Percentiles rank a stretch among this genome's conserved stretches.
These are phyloP conservation scores for Leucocoprinus leucothites DNA, from an alignment of 768 basidiomycete genomes.

Conservation along the genomic window DNA sequence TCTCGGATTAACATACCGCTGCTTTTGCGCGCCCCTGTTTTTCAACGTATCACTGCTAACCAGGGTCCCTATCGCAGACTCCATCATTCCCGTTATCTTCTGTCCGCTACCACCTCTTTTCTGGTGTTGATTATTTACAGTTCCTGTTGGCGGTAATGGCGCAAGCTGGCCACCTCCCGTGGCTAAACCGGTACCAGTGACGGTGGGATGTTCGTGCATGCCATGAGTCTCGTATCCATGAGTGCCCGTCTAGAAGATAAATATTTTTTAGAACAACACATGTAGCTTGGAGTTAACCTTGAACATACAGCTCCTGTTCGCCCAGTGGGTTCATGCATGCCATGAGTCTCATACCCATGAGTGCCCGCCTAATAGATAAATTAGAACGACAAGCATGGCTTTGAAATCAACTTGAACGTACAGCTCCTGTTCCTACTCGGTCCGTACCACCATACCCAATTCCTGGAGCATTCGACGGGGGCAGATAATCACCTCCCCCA, in stretches of 20 bases:
- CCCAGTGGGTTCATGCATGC: too few relatives aligned
- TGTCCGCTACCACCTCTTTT: slow-evolving; percentile 25
- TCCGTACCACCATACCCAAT: background rate
- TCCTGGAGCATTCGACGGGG: too few relatives aligned
- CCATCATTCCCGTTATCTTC: slow-evolving; percentile 43
- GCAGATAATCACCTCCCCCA: too few relatives aligned
- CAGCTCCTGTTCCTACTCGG: background rate
- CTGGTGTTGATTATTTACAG: slow-evolving; percentile 19
- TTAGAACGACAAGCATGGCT: too few relatives aligned
- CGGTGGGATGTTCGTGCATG: background rate
- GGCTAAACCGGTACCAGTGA: background rate
- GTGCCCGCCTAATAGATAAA: too few relatives aligned
- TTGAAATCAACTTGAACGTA: too few relatives aligned
- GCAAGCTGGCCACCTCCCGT: background rate
- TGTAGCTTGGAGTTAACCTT: too few relatives aligned
- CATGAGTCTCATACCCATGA: too few relatives aligned
- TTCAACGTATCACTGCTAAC: slow-evolving; percentile 46
- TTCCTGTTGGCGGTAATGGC: slow-evolving; percentile 20
- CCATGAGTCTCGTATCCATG: too few relatives aligned
- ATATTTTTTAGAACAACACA: too few relatives aligned
- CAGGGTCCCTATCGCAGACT: slow-evolving; percentile 41
- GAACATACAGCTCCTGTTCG: too few relatives aligned
- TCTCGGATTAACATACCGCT: slow-evolving; percentile 29
- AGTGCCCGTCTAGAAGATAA: too few relatives aligned
- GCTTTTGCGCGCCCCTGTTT: slow-evolving; percentile 48